These are phyloP conservation scores for Halteria grandinella DNA, from an alignment of 73 alveolate species.

Conservation along the genomic window DNA sequence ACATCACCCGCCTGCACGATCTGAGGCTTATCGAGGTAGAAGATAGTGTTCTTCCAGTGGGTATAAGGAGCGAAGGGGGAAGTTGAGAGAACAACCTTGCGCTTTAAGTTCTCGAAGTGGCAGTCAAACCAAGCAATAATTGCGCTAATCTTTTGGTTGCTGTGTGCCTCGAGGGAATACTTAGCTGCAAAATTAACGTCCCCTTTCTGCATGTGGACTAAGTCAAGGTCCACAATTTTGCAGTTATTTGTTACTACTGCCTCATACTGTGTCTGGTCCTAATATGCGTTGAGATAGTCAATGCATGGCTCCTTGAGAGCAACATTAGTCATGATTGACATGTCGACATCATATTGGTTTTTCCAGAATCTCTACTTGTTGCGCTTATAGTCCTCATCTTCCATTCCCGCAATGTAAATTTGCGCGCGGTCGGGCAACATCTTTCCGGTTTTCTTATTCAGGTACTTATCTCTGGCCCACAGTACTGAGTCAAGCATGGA, in stretches of 20 bases:
- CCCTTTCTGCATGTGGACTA: slow-evolving; percentile 66
- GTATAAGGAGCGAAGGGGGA: slow-evolving; percentile 67
- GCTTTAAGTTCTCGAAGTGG: slow-evolving; percentile 45
- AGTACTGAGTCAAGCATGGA: slow-evolving; percentile 88
- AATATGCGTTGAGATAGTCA: slow-evolving; percentile 69
- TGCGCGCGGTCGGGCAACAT: slow-evolving; percentile 94
- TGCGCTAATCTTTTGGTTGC: slow-evolving; percentile 62
- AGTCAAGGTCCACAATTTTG: slow-evolving; percentile 73
- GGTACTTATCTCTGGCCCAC: slow-evolving; percentile 92
- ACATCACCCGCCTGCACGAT: slow-evolving; percentile 76
- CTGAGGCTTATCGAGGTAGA: slow-evolving; percentile 73
- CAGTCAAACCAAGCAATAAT: slow-evolving; percentile 72
- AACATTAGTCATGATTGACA: slow-evolving; percentile 78
- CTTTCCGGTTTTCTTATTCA: slow-evolving; percentile 78
- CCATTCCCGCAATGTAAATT: slow-evolving; percentile 84
- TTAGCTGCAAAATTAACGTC: slow-evolving; percentile 74
- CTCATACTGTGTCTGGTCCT: too few relatives aligned
- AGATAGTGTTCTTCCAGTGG: slow-evolving; percentile 88
- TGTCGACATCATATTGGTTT: slow-evolving; percentile 86
- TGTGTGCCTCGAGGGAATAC: slow-evolving; percentile 55
- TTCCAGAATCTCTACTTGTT: slow-evolving; percentile 84
- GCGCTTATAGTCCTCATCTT: slow-evolving; percentile 90
- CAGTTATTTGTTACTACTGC: slow-evolving; percentile 71
- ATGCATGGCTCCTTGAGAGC: slow-evolving; percentile 80
- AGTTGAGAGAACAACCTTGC: slow-evolving; percentile 34